Base-by-base conservation (phyloP, 176 grass and related monocot species). In the Stipa capillata region DNA sequence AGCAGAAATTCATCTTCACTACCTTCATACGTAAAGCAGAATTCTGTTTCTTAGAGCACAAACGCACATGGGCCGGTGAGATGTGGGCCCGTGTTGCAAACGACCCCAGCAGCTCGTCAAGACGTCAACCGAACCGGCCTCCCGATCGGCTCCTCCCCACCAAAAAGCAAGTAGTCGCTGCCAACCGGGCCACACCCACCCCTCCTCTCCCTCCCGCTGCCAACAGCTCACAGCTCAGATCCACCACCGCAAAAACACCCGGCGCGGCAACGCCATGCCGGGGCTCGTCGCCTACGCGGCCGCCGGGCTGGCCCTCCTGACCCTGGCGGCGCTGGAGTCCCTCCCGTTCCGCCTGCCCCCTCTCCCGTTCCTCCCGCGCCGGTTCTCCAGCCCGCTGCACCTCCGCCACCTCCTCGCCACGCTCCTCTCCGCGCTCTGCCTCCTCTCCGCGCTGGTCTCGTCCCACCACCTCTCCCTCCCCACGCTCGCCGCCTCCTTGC, bases 241-340 rank as follows among this genome's bases (percentile, higher is more conserved):
- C 68, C 58, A 14, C 50, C 68, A 5, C 8, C 12, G 49, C 65
- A 35, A 51, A 21, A 41, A 11, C 59, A 29, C 18, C 20, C 62
- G 47, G 61, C 74, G 42, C 37, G 31, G 73, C 44, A n/a, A 20
- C n/a, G n/a, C n/a, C 64, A 94, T 98, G 96, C 86, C 85, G 43
- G 92, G 89, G 18, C 81, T 98, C 85, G 21, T 98, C 78, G 68
- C 81, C 33, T 93, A 89, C 88, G 93, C 86, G 35, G 81, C 68
- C 40, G 86, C 78, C 70, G 96, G 96, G 2, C 87, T 98, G 33
- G 92, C 85, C 28, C 64, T 98, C 40, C 85, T 98, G 33, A 76
- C 83, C 53, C 66, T 98, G 15, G 67, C 87, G 5, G 84, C 79
- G 71, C 52, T 97, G 29, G 91, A 97, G 83, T 84, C 77, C 7